Evolutionary conservation across 306 rosid genomes (phyloP).

Genomic region (Cicer judaicum): DNA sequence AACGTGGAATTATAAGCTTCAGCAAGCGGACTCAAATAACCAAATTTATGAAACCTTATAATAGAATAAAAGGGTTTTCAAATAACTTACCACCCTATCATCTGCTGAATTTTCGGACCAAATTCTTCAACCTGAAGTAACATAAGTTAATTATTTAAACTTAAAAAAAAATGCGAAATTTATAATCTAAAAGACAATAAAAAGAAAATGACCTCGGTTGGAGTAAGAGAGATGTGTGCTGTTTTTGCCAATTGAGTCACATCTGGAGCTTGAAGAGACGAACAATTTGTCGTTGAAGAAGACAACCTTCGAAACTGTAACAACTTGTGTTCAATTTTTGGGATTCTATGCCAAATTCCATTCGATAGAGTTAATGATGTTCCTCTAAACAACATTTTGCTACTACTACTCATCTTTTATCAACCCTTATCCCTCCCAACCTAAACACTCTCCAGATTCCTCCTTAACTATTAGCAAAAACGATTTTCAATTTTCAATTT

Average conservation of each 20-base stretch:
- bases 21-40: background rate
- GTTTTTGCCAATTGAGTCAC: constrained; percentile 72
- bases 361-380: constrained; percentile 29
- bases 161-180: background rate
- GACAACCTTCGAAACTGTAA: constrained; percentile 42
- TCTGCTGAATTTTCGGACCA: constrained; percentile 79
- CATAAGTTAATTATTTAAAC: background rate
- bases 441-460: background rate
- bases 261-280: constrained; percentile 74
- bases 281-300: constrained; percentile 38
- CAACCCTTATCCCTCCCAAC: constrained; percentile 30
- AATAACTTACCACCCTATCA: constrained; percentile 68
- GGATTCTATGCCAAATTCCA: constrained; percentile 10
- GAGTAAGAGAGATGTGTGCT: constrained; percentile 75
- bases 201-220: constrained; percentile 57
- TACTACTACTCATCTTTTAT: constrained; percentile 36
- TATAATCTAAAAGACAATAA: background rate
- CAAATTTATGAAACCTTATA: background rate
- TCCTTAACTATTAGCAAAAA: background rate
- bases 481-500: too few relatives aligned
- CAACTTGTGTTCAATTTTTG: constrained; percentile 25
- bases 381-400: constrained; percentile 42
- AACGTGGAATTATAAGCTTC: too few relatives aligned
- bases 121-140: constrained; percentile 67
- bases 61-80: background rate